A percentile compares a stretch with the other conserved stretches of the same genome.
Evolutionary conservation across 116 monocot species (phyloP).

Genomic region (Trichopus zeylanicus): DNA sequence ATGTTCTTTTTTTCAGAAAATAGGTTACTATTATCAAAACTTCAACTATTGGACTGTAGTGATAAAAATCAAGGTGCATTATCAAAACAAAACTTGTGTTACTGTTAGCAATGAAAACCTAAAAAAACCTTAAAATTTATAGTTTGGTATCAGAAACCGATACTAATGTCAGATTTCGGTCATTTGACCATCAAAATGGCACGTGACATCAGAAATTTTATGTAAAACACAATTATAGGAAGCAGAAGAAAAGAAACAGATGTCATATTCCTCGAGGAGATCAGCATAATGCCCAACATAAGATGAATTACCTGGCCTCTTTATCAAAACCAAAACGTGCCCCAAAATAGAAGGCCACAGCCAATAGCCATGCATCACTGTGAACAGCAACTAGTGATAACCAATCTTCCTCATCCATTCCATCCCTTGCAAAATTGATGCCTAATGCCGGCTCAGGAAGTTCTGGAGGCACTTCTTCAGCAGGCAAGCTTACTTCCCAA

Average conservation of each 20-base stretch:
- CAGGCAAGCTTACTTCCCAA: conserved; percentile 83
- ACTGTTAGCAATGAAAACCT: too few relatives aligned
- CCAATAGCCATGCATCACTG: conserved; percentile 75
- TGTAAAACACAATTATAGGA: too few relatives aligned
- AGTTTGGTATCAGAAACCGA: too few relatives aligned
- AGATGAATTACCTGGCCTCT: conserved; percentile 35
- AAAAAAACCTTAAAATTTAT: too few relatives aligned
- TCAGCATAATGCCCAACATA: background rate
- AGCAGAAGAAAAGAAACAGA: background rate
- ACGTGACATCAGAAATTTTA: too few relatives aligned
- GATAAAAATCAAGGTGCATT: too few relatives aligned
- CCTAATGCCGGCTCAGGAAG: conserved; percentile 88
- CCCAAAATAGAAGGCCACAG: conserved; percentile 76
- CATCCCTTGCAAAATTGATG: conserved; percentile 89
- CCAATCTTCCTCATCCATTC: conserved; percentile 85
- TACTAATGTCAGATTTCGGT: too few relatives aligned
- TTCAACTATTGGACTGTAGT: too few relatives aligned
- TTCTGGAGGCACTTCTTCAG: conserved; percentile 85
- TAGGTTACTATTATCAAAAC: too few relatives aligned
- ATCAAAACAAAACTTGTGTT: too few relatives aligned
- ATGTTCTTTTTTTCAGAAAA: too few relatives aligned
- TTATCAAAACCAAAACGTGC: conserved; percentile 68
- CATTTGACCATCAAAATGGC: too few relatives aligned
- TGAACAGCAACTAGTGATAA: conserved; percentile 76
- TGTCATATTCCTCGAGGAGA: background rate